Evolutionary conservation across 768 basidiomycete species (phyloP).

Genomic region (Auricularia sp.): DNA sequence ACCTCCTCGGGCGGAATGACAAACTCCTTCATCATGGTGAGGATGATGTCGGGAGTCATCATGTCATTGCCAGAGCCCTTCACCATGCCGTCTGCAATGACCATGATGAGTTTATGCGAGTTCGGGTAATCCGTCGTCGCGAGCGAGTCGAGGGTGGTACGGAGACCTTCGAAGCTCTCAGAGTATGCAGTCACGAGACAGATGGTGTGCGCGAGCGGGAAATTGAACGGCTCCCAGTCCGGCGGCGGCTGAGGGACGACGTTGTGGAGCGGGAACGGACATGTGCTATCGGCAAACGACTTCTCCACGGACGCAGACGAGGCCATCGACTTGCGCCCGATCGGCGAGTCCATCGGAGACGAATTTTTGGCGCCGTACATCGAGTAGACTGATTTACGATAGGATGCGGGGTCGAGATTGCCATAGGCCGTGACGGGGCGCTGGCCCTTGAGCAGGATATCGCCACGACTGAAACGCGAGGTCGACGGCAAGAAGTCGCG

Average conservation of each 20-base stretch:
- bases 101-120: slow-evolving; percentile 88
- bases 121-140: slow-evolving; percentile 98
- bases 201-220: slow-evolving; percentile 87
- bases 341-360: slow-evolving; percentile 41
- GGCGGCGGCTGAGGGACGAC: slow-evolving; percentile 88
- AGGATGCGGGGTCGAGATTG: slow-evolving; percentile 31
- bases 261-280: slow-evolving; percentile 87
- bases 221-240: slow-evolving; percentile 93
- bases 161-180: slow-evolving; percentile 89
- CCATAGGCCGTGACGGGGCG: slow-evolving; percentile 14
- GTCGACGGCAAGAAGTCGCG: slow-evolving; percentile 35
- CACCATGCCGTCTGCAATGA: slow-evolving; percentile 98
- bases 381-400: slow-evolving; percentile 71
- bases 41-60: slow-evolving; percentile 88
- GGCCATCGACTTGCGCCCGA: slow-evolving; percentile 21
- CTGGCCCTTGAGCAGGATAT: slow-evolving; percentile 47
- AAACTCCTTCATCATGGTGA: slow-evolving; percentile 97
- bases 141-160: slow-evolving; percentile 96
- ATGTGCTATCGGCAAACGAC: slow-evolving; percentile 54
- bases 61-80: slow-evolving; percentile 84
- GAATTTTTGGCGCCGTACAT: slow-evolving; percentile 36
- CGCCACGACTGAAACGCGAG: slow-evolving; percentile 53
- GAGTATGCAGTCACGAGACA: slow-evolving; percentile 98
- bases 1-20: slow-evolving; percentile 73
- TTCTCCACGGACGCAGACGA: neutral